phyloP scores from a whole-genome alignment of 2,329 filamentous ascomycete species.

The Xylaria sp. region DNA sequence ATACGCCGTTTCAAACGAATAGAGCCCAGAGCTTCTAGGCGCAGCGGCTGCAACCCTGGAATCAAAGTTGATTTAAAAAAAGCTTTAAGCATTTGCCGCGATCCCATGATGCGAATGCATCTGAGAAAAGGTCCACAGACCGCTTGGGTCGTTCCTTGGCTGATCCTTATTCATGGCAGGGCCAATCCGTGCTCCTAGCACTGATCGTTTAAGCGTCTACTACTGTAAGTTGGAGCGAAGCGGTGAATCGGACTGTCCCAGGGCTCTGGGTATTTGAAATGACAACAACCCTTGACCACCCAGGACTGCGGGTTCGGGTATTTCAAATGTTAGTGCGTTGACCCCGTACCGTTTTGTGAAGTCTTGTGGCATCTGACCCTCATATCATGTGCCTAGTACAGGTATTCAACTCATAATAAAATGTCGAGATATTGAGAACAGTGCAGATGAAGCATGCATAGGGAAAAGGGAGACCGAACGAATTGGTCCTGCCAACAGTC shows the following conservation, averaged over 20 bases:
- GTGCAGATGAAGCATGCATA: not conserved
- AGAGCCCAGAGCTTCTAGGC: constrained; percentile 14
- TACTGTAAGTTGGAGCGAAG: constrained; percentile 6
- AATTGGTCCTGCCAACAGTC: not conserved
- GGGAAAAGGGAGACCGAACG: not conserved
- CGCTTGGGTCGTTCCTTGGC: not conserved
- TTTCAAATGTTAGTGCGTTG: constrained; percentile 33
- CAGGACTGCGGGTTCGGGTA: constrained; percentile 35
- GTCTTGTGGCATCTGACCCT: constrained; percentile 5
- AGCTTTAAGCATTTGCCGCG: not conserved
- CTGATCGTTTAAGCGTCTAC: constrained; percentile 24
- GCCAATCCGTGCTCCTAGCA: not conserved
- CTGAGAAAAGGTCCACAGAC: constrained; percentile 5
- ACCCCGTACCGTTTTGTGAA: constrained; percentile 5
- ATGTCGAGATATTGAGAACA: not conserved
- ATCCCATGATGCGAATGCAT: constrained; percentile 4
- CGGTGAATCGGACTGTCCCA: constrained; percentile 34
- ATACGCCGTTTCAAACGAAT: constrained; percentile 17
- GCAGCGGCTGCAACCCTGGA: constrained; percentile 5
- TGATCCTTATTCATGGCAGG: not conserved
- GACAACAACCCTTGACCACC: constrained; percentile 31
- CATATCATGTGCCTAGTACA: constrained; percentile 19
- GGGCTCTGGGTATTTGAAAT: constrained; percentile 38
- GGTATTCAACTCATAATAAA: constrained; percentile 14
- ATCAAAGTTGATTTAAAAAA: not conserved